Conservation (phyloP, 2,329 filamentous ascomycete genomes). For the Aquanectria penicillioides region DNA sequence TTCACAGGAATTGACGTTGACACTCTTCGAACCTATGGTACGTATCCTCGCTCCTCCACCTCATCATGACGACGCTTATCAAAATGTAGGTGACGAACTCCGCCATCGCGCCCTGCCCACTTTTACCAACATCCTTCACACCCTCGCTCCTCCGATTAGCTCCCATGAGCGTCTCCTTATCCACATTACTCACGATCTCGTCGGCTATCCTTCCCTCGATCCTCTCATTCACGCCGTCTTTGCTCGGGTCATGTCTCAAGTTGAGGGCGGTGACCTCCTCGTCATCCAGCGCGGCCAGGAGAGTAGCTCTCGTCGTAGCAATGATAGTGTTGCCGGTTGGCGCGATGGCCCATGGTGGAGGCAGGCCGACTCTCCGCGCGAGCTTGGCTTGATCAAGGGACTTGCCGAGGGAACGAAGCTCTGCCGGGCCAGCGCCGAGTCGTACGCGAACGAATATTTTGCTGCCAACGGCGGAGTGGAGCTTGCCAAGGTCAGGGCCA, state of each 20-base stretch:
- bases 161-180: slow-evolving; percentile 97
- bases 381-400: slow-evolving; percentile 82
- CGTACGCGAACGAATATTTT: slow-evolving; percentile 88
- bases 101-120: slow-evolving; percentile 89
- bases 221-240: slow-evolving; percentile 93
- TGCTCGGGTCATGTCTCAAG: slow-evolving; percentile 96
- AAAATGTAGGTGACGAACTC: slow-evolving; percentile 79
- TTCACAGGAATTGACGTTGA: slow-evolving; percentile 72
- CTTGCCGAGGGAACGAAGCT: slow-evolving; percentile 90
- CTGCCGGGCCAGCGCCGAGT: slow-evolving; percentile 87
- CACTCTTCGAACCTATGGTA: slow-evolving; percentile 66
- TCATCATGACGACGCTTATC: slow-evolving; percentile 7
- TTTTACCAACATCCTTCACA: slow-evolving; percentile 94
- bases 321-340: slow-evolving; percentile 75
- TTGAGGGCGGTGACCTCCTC: slow-evolving; percentile 93
- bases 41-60: slow-evolving; percentile 14
- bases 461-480: slow-evolving; percentile 80
- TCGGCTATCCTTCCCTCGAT: slow-evolving; percentile 93
- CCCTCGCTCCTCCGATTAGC: slow-evolving; percentile 93
- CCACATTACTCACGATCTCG: slow-evolving; percentile 95
- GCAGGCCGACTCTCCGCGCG: slow-evolving; percentile 73
- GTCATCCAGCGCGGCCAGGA: slow-evolving; percentile 95
- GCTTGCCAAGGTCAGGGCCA: slow-evolving; percentile 80
- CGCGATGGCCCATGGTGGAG: slow-evolving; percentile 98
- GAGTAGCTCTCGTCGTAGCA: slow-evolving; percentile 73